These are phyloP conservation scores for Thelonectria rubi DNA, from an alignment of 2,329 filamentous ascomycete genomes.

Conservation along the genomic window DNA sequence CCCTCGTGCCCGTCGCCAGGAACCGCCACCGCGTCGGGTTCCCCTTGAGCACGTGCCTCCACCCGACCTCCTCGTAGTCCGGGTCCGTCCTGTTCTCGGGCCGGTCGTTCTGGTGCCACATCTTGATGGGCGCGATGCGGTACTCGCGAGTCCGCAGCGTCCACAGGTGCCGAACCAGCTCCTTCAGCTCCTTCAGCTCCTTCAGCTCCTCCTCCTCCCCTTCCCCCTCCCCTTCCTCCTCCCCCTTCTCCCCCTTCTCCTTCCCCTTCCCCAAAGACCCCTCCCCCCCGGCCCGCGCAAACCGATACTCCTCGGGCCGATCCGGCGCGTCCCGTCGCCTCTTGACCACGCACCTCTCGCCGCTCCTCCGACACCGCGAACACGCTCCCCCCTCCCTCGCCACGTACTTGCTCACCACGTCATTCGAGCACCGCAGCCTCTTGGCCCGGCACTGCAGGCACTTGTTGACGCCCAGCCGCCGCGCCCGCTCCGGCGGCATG, in stretches of 20 bases:
- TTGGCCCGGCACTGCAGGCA: constrained; percentile 41
- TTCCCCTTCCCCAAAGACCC: background rate
- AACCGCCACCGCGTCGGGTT: constrained; percentile 13
- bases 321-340: constrained; percentile 66
- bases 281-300: background rate
- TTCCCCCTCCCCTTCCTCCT: background rate
- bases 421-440: constrained; percentile 39
- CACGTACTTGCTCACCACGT: constrained; percentile 26
- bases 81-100: constrained; percentile 5
- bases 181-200: constrained; percentile 8
- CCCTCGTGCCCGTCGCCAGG: background rate
- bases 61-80: constrained; percentile 18
- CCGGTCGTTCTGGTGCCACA: constrained; percentile 30
- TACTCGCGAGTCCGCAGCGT: background rate
- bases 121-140: constrained; percentile 19
- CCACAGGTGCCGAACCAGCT: constrained; percentile 18
- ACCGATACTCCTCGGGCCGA: constrained; percentile 14
- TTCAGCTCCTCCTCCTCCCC: background rate
- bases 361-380: constrained; percentile 38
- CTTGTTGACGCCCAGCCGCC: background rate
- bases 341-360: constrained; percentile 47
- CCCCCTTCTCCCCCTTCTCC: background rate
- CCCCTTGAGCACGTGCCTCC: constrained; percentile 29
- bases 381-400: constrained; percentile 52
- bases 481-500: constrained; percentile 5